Conservation (phyloP, 1,284 basidiomycete species). For the Leccinum cinnamomeum region DNA sequence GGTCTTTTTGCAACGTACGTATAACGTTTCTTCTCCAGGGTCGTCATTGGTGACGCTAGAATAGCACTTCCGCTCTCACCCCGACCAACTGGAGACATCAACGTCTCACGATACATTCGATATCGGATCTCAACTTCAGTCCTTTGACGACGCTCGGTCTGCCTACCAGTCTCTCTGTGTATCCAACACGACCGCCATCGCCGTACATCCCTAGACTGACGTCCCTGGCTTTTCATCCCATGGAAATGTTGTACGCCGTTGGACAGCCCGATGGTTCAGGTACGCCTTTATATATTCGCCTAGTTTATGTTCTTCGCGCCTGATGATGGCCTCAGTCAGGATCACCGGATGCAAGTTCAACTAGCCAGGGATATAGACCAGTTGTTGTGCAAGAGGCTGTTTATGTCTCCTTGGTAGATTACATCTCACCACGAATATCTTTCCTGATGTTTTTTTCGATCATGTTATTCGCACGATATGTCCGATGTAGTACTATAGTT, state of each 20-base stretch:
- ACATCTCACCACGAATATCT: slow-evolving; percentile 15
- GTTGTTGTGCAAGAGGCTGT: background rate
- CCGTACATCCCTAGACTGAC: slow-evolving; percentile 61
- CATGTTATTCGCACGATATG: slow-evolving; percentile 15
- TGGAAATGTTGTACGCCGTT: slow-evolving; percentile 76
- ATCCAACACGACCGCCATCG: slow-evolving; percentile 55
- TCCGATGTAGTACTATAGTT: slow-evolving; percentile 14
- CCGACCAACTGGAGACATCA: slow-evolving; percentile 63
- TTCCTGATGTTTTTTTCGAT: slow-evolving; percentile 2
- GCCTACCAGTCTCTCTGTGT: slow-evolving; percentile 52
- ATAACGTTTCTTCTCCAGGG: background rate
- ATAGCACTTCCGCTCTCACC: slow-evolving; percentile 63
- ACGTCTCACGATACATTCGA: slow-evolving; percentile 56
- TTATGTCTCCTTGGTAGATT: background rate
- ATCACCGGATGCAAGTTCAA: slow-evolving; percentile 46
- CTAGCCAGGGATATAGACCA: background rate
- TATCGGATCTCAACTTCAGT: slow-evolving; percentile 36
- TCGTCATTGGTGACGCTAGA: slow-evolving; percentile 6
- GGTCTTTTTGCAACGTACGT: slow-evolving; percentile 88
- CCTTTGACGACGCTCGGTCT: slow-evolving; percentile 52
- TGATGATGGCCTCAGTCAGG: slow-evolving; percentile 38
- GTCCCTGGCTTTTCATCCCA: slow-evolving; percentile 74
- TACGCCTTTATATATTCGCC: slow-evolving; percentile 37
- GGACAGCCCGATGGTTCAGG: slow-evolving; percentile 73
- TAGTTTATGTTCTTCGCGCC: background rate